phyloP scores from a whole-genome alignment of 805 yeast genomes.

The Candida manassasensis region DNA sequence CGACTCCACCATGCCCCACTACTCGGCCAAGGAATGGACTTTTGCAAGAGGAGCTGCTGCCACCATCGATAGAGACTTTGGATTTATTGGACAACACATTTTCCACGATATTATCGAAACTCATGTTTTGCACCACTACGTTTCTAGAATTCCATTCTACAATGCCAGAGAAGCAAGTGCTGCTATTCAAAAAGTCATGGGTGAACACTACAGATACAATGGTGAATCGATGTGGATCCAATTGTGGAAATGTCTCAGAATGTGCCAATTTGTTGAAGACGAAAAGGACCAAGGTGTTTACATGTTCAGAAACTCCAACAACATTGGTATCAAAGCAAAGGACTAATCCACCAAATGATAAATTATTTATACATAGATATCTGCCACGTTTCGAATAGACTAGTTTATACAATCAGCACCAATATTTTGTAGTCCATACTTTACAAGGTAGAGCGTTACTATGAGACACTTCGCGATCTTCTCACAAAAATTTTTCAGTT shows the following conservation, averaged over 20 bases:
- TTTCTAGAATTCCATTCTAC: constrained; percentile 53
- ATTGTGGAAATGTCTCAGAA: constrained; percentile 54
- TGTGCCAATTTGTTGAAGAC: constrained; percentile 66
- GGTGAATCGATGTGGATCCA: constrained; percentile 56
- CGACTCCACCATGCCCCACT: constrained; percentile 57
- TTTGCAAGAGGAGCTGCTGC: constrained; percentile 67
- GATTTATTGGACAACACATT: constrained; percentile 52
- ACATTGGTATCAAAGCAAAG: constrained; percentile 39
- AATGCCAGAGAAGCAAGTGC: constrained; percentile 49
- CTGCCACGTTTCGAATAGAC: not conserved
- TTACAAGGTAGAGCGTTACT: no score
- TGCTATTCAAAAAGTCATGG: constrained; percentile 51
- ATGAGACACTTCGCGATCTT: not conserved
- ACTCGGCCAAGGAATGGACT: constrained; percentile 52
- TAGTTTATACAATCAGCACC: no score
- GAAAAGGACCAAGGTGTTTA: constrained; percentile 56
- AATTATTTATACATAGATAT: no score
- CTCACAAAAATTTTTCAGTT: constrained; percentile 2
- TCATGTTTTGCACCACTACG: constrained; percentile 53
- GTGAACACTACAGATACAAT: constrained; percentile 44
- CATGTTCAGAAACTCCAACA: constrained; percentile 62
- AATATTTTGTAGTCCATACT: no score
- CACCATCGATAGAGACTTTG: constrained; percentile 58
- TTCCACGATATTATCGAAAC: constrained; percentile 59
- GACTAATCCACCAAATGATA: no score